Evolutionary conservation across 2,329 filamentous ascomycete species (phyloP).

Genomic region (Sordariomycetes sp.): DNA sequence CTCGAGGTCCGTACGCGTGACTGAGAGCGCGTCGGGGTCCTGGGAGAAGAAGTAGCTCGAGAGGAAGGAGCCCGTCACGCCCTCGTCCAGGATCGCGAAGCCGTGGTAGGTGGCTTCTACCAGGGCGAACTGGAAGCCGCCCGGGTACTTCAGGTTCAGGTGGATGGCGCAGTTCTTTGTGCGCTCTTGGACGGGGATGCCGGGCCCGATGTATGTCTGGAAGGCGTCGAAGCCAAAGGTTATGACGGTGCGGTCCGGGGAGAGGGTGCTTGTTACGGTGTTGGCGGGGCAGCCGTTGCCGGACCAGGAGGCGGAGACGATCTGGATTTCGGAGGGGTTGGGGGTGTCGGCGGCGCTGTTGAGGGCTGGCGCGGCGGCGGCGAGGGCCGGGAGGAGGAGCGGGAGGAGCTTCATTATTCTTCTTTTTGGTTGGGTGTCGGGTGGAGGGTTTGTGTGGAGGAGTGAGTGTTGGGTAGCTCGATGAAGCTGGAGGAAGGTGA

Average conservation of each 20-base stretch:
- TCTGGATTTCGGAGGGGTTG: conserved; percentile 25
- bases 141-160: conserved; percentile 29
- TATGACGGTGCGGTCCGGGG: conserved; percentile 28
- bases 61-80: conserved; percentile 28
- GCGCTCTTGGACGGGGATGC: conserved; percentile 17
- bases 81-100: conserved; percentile 29
- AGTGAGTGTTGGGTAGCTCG: not conserved
- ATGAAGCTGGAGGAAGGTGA: conserved; percentile 2
- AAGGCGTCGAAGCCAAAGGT: conserved; percentile 32
- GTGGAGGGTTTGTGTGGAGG: not conserved
- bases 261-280: conserved; percentile 25
- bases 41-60: conserved; percentile 34
- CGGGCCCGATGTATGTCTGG: conserved; percentile 33
- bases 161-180: conserved; percentile 35
- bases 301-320: conserved; percentile 23
- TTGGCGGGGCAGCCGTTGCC: conserved; percentile 30
- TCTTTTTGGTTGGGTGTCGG: conserved; percentile 2
- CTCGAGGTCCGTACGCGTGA: conserved; percentile 25
- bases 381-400: conserved; percentile 21
- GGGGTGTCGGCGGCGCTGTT: conserved; percentile 19
- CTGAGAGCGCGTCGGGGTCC: conserved; percentile 27
- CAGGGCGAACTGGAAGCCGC: conserved; percentile 30
- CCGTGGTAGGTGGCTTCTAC: conserved; percentile 34
- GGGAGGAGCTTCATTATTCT: conserved; percentile 21
- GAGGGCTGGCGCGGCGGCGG: conserved; percentile 19